Conservation (phyloP, 352 stramenopile species). For the Blastocystis sp. region DNA sequence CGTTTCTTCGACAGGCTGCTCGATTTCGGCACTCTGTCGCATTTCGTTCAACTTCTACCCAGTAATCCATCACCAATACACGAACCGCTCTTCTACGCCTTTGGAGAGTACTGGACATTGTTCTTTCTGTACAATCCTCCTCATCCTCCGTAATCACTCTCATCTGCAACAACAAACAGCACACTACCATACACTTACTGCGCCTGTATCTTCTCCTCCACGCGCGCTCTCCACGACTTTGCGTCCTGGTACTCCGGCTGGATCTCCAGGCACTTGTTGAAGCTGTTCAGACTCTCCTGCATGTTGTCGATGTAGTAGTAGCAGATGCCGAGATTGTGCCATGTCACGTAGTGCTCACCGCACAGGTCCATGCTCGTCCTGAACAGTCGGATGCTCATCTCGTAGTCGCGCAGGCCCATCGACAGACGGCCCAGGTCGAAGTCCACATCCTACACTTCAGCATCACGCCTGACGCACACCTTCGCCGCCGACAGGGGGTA, state of each 20-base stretch:
- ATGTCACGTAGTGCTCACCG: conserved; percentile 69
- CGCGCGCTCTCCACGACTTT: conserved; percentile 66
- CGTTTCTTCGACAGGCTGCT: background rate
- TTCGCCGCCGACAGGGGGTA: conserved; percentile 83
- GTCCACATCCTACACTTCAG: conserved; percentile 47
- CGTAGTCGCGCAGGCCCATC: conserved; percentile 66
- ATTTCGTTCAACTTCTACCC: conserved; percentile 64
- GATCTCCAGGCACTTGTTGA: conserved; percentile 65
- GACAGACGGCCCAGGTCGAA: conserved; percentile 66
- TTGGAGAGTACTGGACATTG: conserved; percentile 60
- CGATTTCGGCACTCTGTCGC: background rate
- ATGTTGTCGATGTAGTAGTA: conserved; percentile 70
- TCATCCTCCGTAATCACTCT: background rate
- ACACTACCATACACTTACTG: background rate
- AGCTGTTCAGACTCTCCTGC: conserved; percentile 64
- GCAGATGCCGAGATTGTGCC: conserved; percentile 70
- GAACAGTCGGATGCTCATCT: conserved; percentile 58
- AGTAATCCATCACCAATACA: background rate
- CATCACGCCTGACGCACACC: background rate
- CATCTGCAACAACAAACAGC: background rate
- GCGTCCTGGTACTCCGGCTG: conserved; percentile 68
- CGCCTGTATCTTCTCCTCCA: conserved; percentile 43
- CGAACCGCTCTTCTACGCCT: conserved; percentile 17
- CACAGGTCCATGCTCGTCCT: conserved; percentile 67
- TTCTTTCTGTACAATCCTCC: background rate